Evolutionary conservation across 2,329 filamentous ascomycete genomes (phyloP), one percentile per base, ranked within the genome.

Genomic region (Hymenoscyphus scutula): DNA sequence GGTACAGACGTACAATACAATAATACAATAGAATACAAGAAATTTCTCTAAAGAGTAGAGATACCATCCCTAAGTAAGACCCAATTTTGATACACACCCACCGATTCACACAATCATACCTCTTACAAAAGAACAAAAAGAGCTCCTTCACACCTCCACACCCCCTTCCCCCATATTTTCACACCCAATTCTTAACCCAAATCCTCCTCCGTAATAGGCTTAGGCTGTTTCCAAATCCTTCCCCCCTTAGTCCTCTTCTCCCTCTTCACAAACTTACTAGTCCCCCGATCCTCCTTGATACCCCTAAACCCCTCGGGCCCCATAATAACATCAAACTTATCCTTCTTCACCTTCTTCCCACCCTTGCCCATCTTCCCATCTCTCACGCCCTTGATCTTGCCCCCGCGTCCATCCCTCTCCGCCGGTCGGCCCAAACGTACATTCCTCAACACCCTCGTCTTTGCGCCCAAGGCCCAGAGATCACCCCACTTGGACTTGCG

Each of bases 381-480:
- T 58, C 69, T 65, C 37, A 69, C 65, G 19, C 77, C 76, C 68
- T 78, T 78, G 61, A 76, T 69, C 66, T 74, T 76, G 1, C 71
- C 70, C 48, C 65, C 59, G 15, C 64, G 60, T 0, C 67, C 67
- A 11, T 60, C 67, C 32, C 53, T 60, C 30, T 75, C 78, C 64
- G 70, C 75, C 70, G 70, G 75, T 59, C 72, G 73, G 2, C 90
- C 90, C 2, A 89, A 76, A 7, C 87, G 84, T 53, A 90, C 77
- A 15, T 78, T 80, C 55, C 90, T 80, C 1, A 76, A 73, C 3
- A 89, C 83, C 13, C 92, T 83, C 0, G 92, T 96, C 81, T 98
- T 98, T 25, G 93, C 94, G 0, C 95, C 95, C 0, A 98, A 81
- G 0, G 94, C 92, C 95, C 95, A 99, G 10, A 98, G 80, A 74